Evolutionary conservation across 495 filamentous ascomycete genomes (phyloP), one percentile per base, ranked within the genome.

Genomic region (Articulospora tetracladia): DNA sequence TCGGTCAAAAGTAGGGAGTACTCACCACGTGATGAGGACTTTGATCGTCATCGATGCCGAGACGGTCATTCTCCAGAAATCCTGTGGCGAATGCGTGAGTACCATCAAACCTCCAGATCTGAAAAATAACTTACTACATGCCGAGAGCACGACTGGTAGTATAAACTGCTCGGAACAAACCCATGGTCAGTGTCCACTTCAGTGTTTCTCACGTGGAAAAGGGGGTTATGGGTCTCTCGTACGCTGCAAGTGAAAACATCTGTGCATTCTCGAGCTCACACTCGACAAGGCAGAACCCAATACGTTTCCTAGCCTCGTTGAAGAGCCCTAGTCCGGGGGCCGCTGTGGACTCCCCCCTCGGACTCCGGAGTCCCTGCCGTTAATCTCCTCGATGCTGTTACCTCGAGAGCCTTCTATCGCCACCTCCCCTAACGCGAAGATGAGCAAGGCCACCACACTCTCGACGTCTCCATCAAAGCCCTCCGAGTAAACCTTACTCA

Each of bases 191-290:
- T 15, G 26, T 34, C 27, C 32, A 30, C 61, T 66, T 25, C 62
- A 53, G 20, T n/a, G 6, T 25, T 15, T 51, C 48, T 24, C 27
- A 28, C 34, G 19, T 44, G 53, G 25, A 19, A 26, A n/a, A 10
- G 41, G 17, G 27, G 17, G 7, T 19, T 27, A 32, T 26, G 28
- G 55, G 28, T 15, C 1, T 25, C 27, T 72, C 76, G 62, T 66
- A 83, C 81, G 78, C 76, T 39, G 78, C 72, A 22, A 86, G 68
- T 17, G 82, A 69, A 57, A 76, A 78, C 22, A 82, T 77, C 62
- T 85, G 83, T 19, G 85, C 73, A 61, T 81, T 83, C 62, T 83
- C 82, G 13, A 86, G 70, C 58, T 75, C 79, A 64, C 75, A 82
- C 41, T 82, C 75, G 1, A 77, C 79, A 30, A 79, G 58, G 30